These are phyloP conservation scores for Symbiodinium natans DNA, from an alignment of 73 alveolate genomes.

Conservation along the genomic window DNA sequence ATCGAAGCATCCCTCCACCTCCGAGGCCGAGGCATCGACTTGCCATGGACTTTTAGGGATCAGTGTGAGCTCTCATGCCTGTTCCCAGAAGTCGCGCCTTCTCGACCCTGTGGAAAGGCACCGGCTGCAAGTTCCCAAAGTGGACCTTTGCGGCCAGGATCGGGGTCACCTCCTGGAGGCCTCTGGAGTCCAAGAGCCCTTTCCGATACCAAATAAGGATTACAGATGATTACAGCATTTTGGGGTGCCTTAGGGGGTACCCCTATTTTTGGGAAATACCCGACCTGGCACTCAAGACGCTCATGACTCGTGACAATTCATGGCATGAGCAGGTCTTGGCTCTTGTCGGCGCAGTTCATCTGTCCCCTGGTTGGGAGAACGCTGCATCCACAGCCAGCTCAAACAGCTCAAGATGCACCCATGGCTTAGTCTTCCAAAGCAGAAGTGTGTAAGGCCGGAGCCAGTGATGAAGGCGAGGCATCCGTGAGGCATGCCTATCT, in stretches of 20 bases:
- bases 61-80: background rate
- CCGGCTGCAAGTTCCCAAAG: background rate
- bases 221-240: no score
- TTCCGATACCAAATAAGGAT: no score
- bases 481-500: background rate
- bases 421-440: no score
- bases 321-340: background rate
- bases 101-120: background rate
- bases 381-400: background rate
- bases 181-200: background rate
- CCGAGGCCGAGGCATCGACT: background rate
- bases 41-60: background rate
- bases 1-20: background rate
- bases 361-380: conserved; percentile 19
- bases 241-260: no score
- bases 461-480: background rate
- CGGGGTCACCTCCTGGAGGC: conserved; percentile 20
- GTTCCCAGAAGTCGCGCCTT: no score
- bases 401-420: no score
- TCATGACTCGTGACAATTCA: no score
- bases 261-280: no score
- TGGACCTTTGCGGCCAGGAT: conserved; percentile 2
- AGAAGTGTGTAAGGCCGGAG: background rate
- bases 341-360: background rate
- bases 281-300: no score